Base-by-base conservation (phyloP, 805 yeast species). In the Candida loeiensis region DNA sequence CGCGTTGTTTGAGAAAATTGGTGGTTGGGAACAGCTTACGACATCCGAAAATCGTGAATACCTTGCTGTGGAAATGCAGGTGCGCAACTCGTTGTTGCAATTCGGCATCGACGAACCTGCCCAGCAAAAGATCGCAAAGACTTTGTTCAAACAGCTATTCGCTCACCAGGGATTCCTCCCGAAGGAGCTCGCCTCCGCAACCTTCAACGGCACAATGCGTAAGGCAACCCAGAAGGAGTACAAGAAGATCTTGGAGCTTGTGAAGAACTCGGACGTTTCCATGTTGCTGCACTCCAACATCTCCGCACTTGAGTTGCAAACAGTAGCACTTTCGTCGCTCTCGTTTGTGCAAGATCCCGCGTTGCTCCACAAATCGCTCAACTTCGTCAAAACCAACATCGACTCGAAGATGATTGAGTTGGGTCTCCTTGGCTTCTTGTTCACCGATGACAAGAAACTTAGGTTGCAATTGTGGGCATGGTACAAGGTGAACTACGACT, bases 161-260 rank as follows among this genome's bases (percentile, higher is more conserved):
- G 79, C 75, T 40, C 61, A 69, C 26, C 51, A 66, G 15, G 55
- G 73, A 0, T 65, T 80, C 28, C 53, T 55, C 6, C 86, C 89
- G 2, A 63, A 63, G 36, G 77, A 73, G 45, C 46, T 82, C 14
- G 52, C 77, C 13, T 59, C 68, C 6, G 62, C 76, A 19, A 60
- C 71, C 4, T 59, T 81, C 37, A 62, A 69, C 9, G 58, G 72
- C 8, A 57, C 68, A 3, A 61, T 78, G 24, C 54, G 59, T 20
- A 58, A 59, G 4, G 59, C 64, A 30, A 61, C 62, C 26, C 58
- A 60, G 37, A 74, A 76, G 47, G 80, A 77, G 26, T 82, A 80
- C 71, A 82, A 82, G 56, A 80, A 75, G 48, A 59, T 80, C 4
- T 58, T 73, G 24, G 77, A 76, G 22, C 54, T 81, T 14, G 74